Evolutionary conservation across 192 early-diverging fungal species (phyloP), one percentile per base, ranked within the genome.

Genomic region (Coemansia sp.): DNA sequence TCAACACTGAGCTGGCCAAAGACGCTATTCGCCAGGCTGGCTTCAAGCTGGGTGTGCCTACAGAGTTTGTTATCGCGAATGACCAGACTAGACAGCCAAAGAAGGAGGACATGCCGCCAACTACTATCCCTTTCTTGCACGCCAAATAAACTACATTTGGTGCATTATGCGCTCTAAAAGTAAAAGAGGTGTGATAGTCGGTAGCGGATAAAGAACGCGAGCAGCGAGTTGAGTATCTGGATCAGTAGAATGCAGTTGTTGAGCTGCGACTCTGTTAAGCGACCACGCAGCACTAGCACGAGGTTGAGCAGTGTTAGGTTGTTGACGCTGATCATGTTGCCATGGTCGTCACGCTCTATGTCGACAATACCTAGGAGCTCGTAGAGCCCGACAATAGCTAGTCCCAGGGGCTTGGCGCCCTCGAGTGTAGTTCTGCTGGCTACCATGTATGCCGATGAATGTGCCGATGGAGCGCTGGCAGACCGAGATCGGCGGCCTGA

Each of bases 231-330:
- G 9, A 88, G 16, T 3, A 83, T 62, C 63, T 98, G 96, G 10
- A 93, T 64, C 34, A 85, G 40, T 45, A 93, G 75, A 1, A 98
- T 81, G 3, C 76, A 51, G 21, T 64, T 31, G 87, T 86, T 43
- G 83, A 74, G 64, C 76, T 87, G 56, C 55, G 76, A 45, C 71
- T 98, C 97, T 16, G 75, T 77, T 69, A 94, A 85, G 0, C 91
- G 92, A 5, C 90, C 91, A 34, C 85, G 65, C 71, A 84, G 84
- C 23, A 96, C 85, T n/a, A 99, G 80, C 58, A 98, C 74, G 16
- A 95, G 71, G 67, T 98, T 99, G 23, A 99, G 84, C 28, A 99
- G 71, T 0, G 97, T 99, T 35, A 99, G 82, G 71, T 99, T 99
- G 66, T 90, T 97, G 74, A 88, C 84, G 57, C 87, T 85, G 16